These are phyloP conservation scores for Alternaria burnsii DNA, from an alignment of 2,329 filamentous ascomycete species.

Conservation along the genomic window DNA sequence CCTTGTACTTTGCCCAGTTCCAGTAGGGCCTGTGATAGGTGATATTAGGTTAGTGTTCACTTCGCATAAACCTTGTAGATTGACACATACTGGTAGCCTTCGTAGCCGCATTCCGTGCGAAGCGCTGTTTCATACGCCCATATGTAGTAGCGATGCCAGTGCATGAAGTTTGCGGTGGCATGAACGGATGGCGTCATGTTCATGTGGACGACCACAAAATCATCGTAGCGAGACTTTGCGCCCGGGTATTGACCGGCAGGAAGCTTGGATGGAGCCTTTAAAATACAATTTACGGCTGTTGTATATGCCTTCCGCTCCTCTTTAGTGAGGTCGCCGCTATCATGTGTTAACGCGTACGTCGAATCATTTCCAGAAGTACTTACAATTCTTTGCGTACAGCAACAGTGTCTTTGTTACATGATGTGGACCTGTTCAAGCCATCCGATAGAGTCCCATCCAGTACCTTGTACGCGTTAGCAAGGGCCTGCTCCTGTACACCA, in stretches of 20 bases:
- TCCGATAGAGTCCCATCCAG: constrained; percentile 41
- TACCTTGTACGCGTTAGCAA: constrained; percentile 39
- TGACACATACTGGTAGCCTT: constrained; percentile 40
- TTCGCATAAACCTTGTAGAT: background rate
- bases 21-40: constrained; percentile 53
- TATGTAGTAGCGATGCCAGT: constrained; percentile 56
- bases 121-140: constrained; percentile 55
- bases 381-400: constrained; percentile 58
- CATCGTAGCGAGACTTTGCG: constrained; percentile 45
- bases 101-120: constrained; percentile 53
- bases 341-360: constrained; percentile 1
- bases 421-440: constrained; percentile 33
- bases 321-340: constrained; percentile 39
- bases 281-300: constrained; percentile 44
- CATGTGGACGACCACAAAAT: constrained; percentile 47
- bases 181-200: constrained; percentile 44
- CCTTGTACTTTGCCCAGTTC: constrained; percentile 62
- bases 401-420: constrained; percentile 52
- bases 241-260: constrained; percentile 39
- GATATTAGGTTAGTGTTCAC: background rate
- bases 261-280: constrained; percentile 37
- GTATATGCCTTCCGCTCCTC: constrained; percentile 46
- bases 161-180: constrained; percentile 44
- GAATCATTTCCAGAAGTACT: background rate
- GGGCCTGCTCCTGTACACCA: constrained; percentile 37